Conservation (phyloP, 148 eudicot genomes). For the Chenopodium berlandieri region DNA sequence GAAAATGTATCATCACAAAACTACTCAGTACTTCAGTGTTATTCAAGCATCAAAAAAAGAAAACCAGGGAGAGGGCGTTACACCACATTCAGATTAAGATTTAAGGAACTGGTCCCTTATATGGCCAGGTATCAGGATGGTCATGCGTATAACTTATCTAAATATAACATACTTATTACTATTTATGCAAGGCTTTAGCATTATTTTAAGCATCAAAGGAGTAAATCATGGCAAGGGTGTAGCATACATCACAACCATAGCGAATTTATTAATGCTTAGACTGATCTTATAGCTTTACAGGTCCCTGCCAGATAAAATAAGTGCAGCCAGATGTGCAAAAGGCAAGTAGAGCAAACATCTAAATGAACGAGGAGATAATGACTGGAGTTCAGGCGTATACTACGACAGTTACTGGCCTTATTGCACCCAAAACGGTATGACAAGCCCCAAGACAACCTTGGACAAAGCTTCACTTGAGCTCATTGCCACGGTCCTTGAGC, state of each 20-base stretch:
- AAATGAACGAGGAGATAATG: not conserved
- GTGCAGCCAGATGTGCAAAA: not conserved
- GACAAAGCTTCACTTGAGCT: too few relatives aligned
- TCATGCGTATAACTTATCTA: slow-evolving; percentile 67
- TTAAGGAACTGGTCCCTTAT: slow-evolving; percentile 20
- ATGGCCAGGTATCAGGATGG: slow-evolving; percentile 89
- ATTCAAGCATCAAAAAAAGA: not conserved
- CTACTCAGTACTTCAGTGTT: not conserved
- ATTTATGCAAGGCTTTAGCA: not conserved
- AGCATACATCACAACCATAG: not conserved
- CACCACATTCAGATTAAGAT: not conserved
- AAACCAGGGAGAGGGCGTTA: not conserved
- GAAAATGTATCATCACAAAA: not conserved
- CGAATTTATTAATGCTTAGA: too few relatives aligned
- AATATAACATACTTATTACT: not conserved
- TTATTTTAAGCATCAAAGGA: not conserved
- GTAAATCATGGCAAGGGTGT: not conserved
- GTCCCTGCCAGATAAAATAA: not conserved
- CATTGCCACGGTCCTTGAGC: too few relatives aligned
- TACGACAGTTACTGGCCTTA: too few relatives aligned
- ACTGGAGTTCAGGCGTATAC: not conserved
- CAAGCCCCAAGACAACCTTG: too few relatives aligned
- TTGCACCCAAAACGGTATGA: too few relatives aligned
- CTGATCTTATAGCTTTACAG: not conserved
- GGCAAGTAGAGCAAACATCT: not conserved